A percentile compares a stretch with the other conserved stretches of the same genome.
Conservation (phyloP, 176 grass and related monocot species). For the Hordeum marinum region DNA sequence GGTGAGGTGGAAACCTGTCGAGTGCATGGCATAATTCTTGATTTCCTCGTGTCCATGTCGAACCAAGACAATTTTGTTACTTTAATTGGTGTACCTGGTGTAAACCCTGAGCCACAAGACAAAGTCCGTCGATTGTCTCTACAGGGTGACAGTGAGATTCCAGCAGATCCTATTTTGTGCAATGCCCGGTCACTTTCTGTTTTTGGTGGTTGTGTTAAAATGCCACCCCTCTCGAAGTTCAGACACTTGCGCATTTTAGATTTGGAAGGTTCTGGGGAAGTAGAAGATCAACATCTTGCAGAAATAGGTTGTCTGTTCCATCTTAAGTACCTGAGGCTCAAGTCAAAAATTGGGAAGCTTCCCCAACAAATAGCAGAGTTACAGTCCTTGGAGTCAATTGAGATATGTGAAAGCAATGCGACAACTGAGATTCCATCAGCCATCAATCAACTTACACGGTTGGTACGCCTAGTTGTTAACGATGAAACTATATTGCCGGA, state of each 20-base stretch:
- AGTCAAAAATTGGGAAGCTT: not conserved
- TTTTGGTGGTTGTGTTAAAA: not conserved
- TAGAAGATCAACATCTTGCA: conserved; percentile 1
- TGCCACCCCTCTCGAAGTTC: not conserved
- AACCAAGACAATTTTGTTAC: conserved; percentile 7
- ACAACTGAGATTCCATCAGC: not conserved
- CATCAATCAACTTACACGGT: not conserved
- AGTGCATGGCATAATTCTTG: conserved; percentile 12
- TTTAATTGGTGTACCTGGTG: not conserved
- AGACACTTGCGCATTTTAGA: conserved; percentile 6
- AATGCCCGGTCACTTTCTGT: not conserved
- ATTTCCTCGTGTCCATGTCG: conserved; percentile 14
- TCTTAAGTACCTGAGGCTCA: not conserved
- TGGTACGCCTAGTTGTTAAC: not conserved
- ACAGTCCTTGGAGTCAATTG: not conserved
- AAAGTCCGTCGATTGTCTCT: conserved; percentile 4
- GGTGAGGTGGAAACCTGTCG: not conserved
- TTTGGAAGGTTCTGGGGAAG: not conserved
- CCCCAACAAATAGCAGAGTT: conserved; percentile 3
- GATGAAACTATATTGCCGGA: not conserved
- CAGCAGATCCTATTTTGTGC: not conserved
- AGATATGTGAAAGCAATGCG: not conserved
- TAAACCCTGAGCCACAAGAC: not conserved
- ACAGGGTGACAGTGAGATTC: not conserved
- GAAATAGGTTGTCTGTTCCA: not conserved